Evolutionary conservation across 148 eudicot species (phyloP), one percentile per base, ranked within the genome.

Genomic region (Silene conica): DNA sequence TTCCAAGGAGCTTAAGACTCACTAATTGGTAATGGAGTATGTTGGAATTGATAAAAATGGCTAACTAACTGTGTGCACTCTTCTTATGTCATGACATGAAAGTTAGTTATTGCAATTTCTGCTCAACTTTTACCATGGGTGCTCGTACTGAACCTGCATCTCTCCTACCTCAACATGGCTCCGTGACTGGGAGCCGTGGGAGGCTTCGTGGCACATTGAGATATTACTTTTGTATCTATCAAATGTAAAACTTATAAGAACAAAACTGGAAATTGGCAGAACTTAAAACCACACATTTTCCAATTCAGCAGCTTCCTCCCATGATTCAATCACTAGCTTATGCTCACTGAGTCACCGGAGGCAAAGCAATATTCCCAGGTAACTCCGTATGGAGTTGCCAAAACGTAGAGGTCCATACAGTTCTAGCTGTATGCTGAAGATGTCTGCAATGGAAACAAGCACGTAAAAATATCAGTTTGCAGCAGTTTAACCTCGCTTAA

Each of bases 341-440:
- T 95, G 97, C 68, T 90, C 93, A 62, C 85, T 85, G 15, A 92
- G 87, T 90, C 93, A 62, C 85, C 84, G 15, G 93, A 89, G 9
- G 87, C 76, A 77, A 92, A 95, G 82, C 90, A 95, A 84, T 89
- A 95, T 67, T 92, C 97, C 98, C 98, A 95, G 7, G 97, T 90
- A 67, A 95, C 71, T 80, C 98, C 80, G 78, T 88, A 95, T 5
- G 98, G 98, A 72, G 98, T 95, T 43, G 94, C 97, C 77, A 92
- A 95, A 57, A 95, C 98, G 74, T 95, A 95, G 4, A 95, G 87
- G 84, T 95, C 98, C 97, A 95, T 88, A 78, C 96, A 95, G 18
- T 97, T 83, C 96, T 93, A 95, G 84, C 94, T 90, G 74, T 92
- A 97, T 38, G 96, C 96, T 69, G 83, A 82, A 72, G 86, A 81